These are phyloP conservation scores for Strigomonas oncopelti DNA, from an alignment of 208 protist genomes.

Conservation along the genomic window DNA sequence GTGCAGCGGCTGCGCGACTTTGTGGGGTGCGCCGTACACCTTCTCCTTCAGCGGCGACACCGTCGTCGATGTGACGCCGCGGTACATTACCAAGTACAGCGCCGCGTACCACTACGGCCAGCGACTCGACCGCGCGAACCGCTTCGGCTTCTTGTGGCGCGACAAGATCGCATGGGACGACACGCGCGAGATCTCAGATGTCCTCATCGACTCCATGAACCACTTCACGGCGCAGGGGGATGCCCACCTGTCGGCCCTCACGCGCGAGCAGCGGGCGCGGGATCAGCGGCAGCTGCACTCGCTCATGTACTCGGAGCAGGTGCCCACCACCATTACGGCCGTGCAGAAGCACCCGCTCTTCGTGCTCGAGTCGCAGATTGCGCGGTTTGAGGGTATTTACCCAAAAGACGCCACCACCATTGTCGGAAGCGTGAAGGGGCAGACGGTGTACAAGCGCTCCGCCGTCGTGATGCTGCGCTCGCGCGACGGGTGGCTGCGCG, in stretches of 20 bases:
- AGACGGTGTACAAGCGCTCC: conserved; percentile 85
- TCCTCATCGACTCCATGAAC: conserved; percentile 63
- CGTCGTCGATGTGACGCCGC: conserved; percentile 70
- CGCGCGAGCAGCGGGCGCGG: conserved; percentile 31
- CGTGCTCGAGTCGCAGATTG: conserved; percentile 75
- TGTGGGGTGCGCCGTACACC: conserved; percentile 83
- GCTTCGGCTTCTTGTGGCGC: conserved; percentile 76
- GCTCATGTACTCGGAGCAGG: conserved; percentile 73
- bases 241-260: conserved; percentile 15
- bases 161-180: conserved; percentile 73
- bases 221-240: conserved; percentile 17
- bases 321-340: conserved; percentile 75
- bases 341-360: conserved; percentile 82
- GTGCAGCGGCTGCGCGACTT: conserved; percentile 56
- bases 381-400: conserved; percentile 76
- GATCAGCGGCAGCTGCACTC: conserved; percentile 73
- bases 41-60: conserved; percentile 69
- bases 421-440: conserved; percentile 79
- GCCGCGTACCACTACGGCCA: conserved; percentile 44
- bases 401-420: conserved; percentile 73
- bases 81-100: conserved; percentile 85
- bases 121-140: conserved; percentile 51
- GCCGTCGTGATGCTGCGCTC: conserved; percentile 77
- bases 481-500: conserved; percentile 85
- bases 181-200: conserved; percentile 65